Evolutionary conservation across 495 filamentous ascomycete genomes (phyloP).

Genomic region (Durotheca rogersii): DNA sequence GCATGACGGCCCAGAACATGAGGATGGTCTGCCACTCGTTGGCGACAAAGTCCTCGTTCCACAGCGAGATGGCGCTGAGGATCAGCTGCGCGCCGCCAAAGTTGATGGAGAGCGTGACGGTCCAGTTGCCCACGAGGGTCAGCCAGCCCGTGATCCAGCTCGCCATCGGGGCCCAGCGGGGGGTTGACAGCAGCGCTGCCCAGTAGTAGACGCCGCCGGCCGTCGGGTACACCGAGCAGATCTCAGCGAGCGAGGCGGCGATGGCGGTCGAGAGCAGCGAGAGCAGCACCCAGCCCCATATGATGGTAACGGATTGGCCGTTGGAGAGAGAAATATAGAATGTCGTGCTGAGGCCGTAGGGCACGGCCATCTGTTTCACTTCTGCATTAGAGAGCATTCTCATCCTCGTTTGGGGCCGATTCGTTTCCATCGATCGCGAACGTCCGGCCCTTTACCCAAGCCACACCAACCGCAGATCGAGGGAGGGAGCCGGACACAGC

Average conservation of each 20-base stretch:
- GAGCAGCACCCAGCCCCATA: constrained; percentile 59
- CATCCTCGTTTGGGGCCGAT: no score
- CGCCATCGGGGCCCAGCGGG: constrained; percentile 56
- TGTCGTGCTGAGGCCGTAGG: constrained; percentile 54
- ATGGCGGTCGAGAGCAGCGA: constrained; percentile 60
- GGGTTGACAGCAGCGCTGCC: constrained; percentile 61
- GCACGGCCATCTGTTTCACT: constrained; percentile 10
- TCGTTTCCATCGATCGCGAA: no score
- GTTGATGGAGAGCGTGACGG: constrained; percentile 67
- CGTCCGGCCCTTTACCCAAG: no score
- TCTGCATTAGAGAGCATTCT: no score
- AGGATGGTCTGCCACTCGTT: constrained; percentile 58
- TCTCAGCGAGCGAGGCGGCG: constrained; percentile 64
- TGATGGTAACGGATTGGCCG: constrained; percentile 54
- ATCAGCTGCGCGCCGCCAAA: constrained; percentile 65
- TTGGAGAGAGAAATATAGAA: constrained; percentile 65
- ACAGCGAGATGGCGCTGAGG: constrained; percentile 58
- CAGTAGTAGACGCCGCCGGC: constrained; percentile 68
- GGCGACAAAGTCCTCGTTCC: constrained; percentile 50
- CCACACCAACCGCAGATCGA: no score
- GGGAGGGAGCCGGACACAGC: no score
- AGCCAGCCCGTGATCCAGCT: constrained; percentile 69
- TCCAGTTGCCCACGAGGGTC: constrained; percentile 61
- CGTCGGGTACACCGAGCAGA: constrained; percentile 65
- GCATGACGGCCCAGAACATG: constrained; percentile 61